These are phyloP conservation scores for Adansonia digitata DNA, from an alignment of 345 rosid species.

Conservation along the genomic window DNA sequence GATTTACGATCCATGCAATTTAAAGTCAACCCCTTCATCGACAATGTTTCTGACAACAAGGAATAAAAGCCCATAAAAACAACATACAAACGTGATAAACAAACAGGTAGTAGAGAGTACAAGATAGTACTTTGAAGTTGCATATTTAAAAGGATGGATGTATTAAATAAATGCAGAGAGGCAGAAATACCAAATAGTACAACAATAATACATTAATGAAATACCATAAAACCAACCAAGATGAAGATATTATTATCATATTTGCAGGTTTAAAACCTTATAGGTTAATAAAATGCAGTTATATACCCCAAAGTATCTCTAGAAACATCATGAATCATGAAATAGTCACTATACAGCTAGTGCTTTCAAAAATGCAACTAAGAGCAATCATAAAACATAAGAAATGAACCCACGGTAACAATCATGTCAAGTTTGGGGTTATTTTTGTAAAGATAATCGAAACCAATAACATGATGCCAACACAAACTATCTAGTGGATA, in stretches of 20 bases:
- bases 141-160: neutral
- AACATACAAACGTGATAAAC: neutral
- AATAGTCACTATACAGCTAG: neutral
- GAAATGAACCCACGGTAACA: neutral
- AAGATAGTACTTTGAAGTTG: neutral
- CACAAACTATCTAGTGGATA: neutral
- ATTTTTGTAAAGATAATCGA: neutral
- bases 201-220: neutral
- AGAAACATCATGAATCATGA: neutral
- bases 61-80: neutral
- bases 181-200: neutral
- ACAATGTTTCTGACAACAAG: conserved; percentile 71
- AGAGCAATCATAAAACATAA: neutral
- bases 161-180: neutral
- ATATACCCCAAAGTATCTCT: neutral
- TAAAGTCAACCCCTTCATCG: conserved; percentile 96
- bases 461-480: neutral
- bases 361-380: neutral
- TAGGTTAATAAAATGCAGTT: neutral
- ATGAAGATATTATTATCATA: neutral
- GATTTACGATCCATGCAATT: conserved; percentile 99
- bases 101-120: neutral
- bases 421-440: neutral
- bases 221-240: neutral
- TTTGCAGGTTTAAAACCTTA: neutral